Percentiles rank a stretch among this genome's conserved stretches.
phyloP scores from a whole-genome alignment of 768 basidiomycete genomes.

The Ramaria rubella region DNA sequence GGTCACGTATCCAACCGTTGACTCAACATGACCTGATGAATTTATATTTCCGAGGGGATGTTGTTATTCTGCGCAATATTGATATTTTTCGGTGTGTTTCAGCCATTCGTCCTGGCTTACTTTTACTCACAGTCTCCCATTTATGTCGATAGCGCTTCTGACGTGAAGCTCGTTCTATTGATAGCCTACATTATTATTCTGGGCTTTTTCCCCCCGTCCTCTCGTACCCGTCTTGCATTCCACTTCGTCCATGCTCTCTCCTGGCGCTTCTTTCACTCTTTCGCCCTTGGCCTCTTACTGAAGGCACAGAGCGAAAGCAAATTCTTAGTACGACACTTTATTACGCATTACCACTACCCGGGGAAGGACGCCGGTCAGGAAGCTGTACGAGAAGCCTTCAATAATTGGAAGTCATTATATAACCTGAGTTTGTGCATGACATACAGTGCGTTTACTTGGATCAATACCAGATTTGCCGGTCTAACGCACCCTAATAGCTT shows the following conservation, averaged over 20 bases:
- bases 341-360: conserved; percentile 91
- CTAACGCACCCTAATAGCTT: conserved; percentile 45
- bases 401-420: conserved; percentile 91
- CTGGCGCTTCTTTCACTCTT: conserved; percentile 85
- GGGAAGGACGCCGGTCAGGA: conserved; percentile 58
- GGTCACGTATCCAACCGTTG: conserved; percentile 15
- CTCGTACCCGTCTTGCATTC: conserved; percentile 44
- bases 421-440: conserved; percentile 94
- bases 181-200: conserved; percentile 59
- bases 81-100: conserved; percentile 73
- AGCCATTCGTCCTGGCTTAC: conserved; percentile 1
- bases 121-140: conserved; percentile 19
- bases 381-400: conserved; percentile 89
- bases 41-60: conserved; percentile 86
- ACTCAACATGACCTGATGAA: conserved; percentile 88
- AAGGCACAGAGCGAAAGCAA: conserved; percentile 80
- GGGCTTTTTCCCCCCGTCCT: conserved; percentile 51
- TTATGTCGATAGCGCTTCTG: conserved; percentile 56
- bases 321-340: conserved; percentile 87
- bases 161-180: conserved; percentile 73
- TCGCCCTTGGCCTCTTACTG: conserved; percentile 80
- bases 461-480: not conserved
- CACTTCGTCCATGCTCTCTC: conserved; percentile 77
- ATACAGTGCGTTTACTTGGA: conserved; percentile 52
- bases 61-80: conserved; percentile 70